A percentile compares a stretch with the other conserved stretches of the same genome.
phyloP scores from a whole-genome alignment of 164 flowering plant species.

The Macadamia tetraphylla region DNA sequence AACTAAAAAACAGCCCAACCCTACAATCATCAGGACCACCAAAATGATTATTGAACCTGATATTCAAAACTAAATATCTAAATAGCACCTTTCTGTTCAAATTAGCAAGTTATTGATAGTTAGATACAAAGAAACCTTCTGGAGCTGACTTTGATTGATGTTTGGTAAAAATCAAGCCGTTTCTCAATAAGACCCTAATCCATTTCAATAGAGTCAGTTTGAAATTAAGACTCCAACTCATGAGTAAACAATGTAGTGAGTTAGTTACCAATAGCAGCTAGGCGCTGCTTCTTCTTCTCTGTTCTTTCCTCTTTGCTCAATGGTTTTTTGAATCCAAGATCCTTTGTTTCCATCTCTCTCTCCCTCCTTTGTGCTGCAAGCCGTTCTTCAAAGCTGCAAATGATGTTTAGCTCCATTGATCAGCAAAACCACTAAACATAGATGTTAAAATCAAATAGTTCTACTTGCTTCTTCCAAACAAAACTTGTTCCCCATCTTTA shows the following conservation, averaged over 20 bases:
- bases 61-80: too few relatives aligned
- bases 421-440: not conserved
- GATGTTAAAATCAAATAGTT: not conserved
- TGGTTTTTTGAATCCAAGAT: conserved; percentile 79
- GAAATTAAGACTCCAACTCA: not conserved
- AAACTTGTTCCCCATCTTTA: not conserved
- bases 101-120: too few relatives aligned
- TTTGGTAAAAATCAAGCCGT: too few relatives aligned
- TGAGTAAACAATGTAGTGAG: conserved; percentile 1
- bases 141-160: too few relatives aligned
- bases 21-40: too few relatives aligned
- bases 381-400: conserved; percentile 90
- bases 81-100: too few relatives aligned
- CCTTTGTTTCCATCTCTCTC: conserved; percentile 60
- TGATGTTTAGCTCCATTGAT: conserved; percentile 1
- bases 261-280: conserved; percentile 90
- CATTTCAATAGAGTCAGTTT: not conserved
- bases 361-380: conserved; percentile 86
- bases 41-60: too few relatives aligned
- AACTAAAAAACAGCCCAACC: too few relatives aligned
- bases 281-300: conserved; percentile 83
- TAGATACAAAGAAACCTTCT: too few relatives aligned
- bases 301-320: conserved; percentile 72
- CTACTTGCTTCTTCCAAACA: not conserved
- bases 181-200: too few relatives aligned